Conservation (phyloP, 176 grass and related monocot species). For the Juncus inflexus region DNA sequence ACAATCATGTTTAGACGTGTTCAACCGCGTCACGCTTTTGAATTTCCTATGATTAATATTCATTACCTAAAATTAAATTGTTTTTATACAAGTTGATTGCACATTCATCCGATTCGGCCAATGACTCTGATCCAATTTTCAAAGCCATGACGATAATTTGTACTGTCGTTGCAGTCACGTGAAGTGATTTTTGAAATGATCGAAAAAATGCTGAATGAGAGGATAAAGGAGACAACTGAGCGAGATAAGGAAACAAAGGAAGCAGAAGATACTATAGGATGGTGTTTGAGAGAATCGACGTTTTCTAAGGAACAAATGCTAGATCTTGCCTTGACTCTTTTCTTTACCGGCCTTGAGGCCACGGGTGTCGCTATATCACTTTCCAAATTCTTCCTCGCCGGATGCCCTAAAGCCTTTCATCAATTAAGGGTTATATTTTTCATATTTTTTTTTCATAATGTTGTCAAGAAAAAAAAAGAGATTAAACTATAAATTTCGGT, state of each 20-base stretch:
- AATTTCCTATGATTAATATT: too few relatives aligned
- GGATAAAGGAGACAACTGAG: constrained; percentile 16
- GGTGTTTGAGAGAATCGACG: constrained; percentile 19
- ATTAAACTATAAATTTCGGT: too few relatives aligned
- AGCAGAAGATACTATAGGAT: constrained; percentile 28
- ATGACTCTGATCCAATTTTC: too few relatives aligned
- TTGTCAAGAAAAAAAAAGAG: too few relatives aligned
- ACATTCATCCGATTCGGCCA: too few relatives aligned
- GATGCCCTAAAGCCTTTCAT: constrained; percentile 22
- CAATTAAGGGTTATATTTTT: constrained; percentile 18
- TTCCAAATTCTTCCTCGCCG: constrained; percentile 25
- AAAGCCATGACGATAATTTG: background rate
- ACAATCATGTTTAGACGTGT: too few relatives aligned
- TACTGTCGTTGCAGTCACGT: constrained; percentile 22
- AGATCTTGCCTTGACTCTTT: constrained; percentile 31
- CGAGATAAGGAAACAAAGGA: background rate
- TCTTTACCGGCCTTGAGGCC: constrained; percentile 41
- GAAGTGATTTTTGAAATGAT: constrained; percentile 23
- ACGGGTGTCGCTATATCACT: constrained; percentile 23
- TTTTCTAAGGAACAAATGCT: constrained; percentile 34
- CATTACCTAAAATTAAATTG: too few relatives aligned
- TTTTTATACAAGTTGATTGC: too few relatives aligned
- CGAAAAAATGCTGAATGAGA: constrained; percentile 22
- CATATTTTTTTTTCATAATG: background rate
- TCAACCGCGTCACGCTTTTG: too few relatives aligned